Conservation (phyloP, 2,329 filamentous ascomycete species). For the Aureobasidium uvarum region DNA sequence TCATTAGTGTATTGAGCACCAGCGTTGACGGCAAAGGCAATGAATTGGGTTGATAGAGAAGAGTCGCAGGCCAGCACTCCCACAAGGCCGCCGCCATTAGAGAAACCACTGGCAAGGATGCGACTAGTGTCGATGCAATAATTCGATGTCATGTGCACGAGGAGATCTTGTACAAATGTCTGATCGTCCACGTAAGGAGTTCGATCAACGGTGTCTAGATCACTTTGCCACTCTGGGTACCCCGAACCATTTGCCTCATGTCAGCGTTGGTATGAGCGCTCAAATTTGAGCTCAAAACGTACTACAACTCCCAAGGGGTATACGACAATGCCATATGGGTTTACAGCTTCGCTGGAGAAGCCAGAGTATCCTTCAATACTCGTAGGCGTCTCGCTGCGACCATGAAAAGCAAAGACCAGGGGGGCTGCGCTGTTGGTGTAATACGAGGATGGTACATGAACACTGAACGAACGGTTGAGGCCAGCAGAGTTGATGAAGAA, state of each 20-base stretch:
- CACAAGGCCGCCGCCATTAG: slow-evolving; percentile 54
- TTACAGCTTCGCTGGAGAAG: slow-evolving; percentile 48
- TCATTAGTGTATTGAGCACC: slow-evolving; percentile 46
- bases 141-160: slow-evolving; percentile 38
- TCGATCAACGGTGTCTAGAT: slow-evolving; percentile 41
- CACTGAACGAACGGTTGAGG: slow-evolving; percentile 39
- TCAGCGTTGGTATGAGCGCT: neutral
- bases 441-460: slow-evolving; percentile 45
- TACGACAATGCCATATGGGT: slow-evolving; percentile 46
- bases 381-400: slow-evolving; percentile 41
- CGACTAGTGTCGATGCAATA: slow-evolving; percentile 49
- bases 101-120: slow-evolving; percentile 52
- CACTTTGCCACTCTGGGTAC: slow-evolving; percentile 43
- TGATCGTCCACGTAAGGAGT: slow-evolving; percentile 41
- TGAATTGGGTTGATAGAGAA: slow-evolving; percentile 43
- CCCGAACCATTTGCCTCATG: slow-evolving; percentile 26
- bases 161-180: slow-evolving; percentile 45
- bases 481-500: slow-evolving; percentile 33
- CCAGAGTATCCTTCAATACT: slow-evolving; percentile 46
- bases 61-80: slow-evolving; percentile 49
- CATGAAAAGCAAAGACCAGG: slow-evolving; percentile 52
- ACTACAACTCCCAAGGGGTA: slow-evolving; percentile 46
- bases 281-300: neutral
- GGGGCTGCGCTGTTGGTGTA: slow-evolving; percentile 40
- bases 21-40: slow-evolving; percentile 50